Percentiles rank a stretch among this genome's conserved stretches.
These are phyloP conservation scores for Wallacemonas sp. DNA, from an alignment of 208 protist species.

Conservation along the genomic window DNA sequence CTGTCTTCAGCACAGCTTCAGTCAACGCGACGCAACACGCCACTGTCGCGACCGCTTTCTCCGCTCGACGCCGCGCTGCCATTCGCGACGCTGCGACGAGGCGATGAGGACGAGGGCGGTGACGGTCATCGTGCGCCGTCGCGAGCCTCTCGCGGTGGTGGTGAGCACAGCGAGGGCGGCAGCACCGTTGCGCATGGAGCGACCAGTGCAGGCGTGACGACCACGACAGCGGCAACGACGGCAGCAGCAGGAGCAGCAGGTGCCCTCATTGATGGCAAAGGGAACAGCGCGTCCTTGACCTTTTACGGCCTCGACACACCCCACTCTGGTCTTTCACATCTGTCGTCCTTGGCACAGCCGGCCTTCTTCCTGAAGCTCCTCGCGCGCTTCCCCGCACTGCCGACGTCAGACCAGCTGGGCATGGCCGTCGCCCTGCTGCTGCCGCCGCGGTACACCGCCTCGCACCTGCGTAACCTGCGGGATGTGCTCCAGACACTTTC, in stretches of 20 bases:
- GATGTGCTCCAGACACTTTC: conserved; percentile 46
- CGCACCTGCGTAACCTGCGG: conserved; percentile 32
- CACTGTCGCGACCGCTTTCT: not conserved
- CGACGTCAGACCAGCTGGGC: conserved; percentile 53
- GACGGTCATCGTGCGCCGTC: too few relatives aligned
- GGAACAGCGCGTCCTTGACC: not conserved
- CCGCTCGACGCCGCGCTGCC: conserved; percentile 3
- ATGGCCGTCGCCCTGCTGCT: conserved; percentile 56
- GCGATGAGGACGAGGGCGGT: too few relatives aligned
- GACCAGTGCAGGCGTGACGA: not conserved
- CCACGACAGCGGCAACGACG: not conserved
- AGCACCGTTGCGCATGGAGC: not conserved
- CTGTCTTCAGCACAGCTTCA: too few relatives aligned
- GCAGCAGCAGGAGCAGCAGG: not conserved
- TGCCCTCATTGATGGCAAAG: not conserved
- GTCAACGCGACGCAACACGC: not conserved
- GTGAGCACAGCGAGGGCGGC: too few relatives aligned
- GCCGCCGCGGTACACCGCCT: conserved; percentile 33
- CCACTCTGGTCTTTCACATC: conserved; percentile 11
- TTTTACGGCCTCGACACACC: conserved; percentile 1
- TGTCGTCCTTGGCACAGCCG: conserved; percentile 27
- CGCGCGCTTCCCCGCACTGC: conserved; percentile 36
- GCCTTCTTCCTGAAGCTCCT: conserved; percentile 34
- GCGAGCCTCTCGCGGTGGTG: too few relatives aligned
- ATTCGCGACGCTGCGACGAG: not conserved